Base-by-base conservation (phyloP, 805 yeast species). In the Wickerhamomyces queroliae region DNA sequence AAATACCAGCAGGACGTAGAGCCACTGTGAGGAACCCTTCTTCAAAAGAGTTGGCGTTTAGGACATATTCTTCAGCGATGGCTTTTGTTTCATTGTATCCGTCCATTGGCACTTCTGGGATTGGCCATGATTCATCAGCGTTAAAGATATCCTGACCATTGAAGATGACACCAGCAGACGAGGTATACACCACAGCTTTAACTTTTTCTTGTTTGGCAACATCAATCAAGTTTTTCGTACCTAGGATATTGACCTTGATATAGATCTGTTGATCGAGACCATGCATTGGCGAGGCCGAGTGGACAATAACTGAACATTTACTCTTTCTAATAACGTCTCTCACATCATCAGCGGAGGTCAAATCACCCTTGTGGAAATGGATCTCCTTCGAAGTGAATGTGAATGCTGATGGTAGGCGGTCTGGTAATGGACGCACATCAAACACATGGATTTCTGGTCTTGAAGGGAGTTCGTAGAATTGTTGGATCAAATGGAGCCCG, bases 11-110 rank as follows among this genome's bases (percentile, higher is more conserved):
- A 1, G 99, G 99, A 46, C 99, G 76, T 36, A 93, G 63, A 2
- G 96, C 93, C 27, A 86, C 83, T 0, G 99, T 93, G 36, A 73
- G 64, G 47, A 90, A 74, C 2, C 67, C 69, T 12, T 69, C 66
- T 1, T 64, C 59, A n/a, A 64, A 64, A 35, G 75, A 74, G 59
- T 88, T 85, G 15, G 95, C 85, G 17, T 74, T 65, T 55, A 90
- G 69, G 2, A 89, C 96, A 65, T 80, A 74, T 15, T 71, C 72
- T 62, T 93, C 99, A 1, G 96, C 99, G 44, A 72, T 71, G 9
- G 95, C 96, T 61, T 93, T 93, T 9, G 98, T 90, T 58, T 85
- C 90, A 55, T 93, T 95, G 62, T 93, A 93, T 1, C 95, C 95
- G 59, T 93, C 99, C 97, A 93, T 89, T 46, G 95, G 93, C 33